Percentiles rank a stretch among this genome's conserved stretches.
phyloP scores from a whole-genome alignment of 352 stramenopile genomes.

The Phytophthora niederhauseri region DNA sequence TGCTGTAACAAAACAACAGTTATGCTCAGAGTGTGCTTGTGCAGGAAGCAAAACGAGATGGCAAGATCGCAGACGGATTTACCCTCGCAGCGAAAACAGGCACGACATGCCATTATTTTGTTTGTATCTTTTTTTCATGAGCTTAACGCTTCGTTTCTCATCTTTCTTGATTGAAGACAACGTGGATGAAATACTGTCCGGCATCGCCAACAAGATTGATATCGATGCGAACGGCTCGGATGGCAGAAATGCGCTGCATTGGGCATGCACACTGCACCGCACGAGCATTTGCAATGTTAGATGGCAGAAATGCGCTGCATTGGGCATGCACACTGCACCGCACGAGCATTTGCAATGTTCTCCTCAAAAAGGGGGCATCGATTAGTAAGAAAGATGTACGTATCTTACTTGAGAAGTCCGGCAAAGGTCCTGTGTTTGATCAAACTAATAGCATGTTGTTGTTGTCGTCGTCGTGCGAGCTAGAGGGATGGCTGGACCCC shows the following conservation, averaged over 20 bases:
- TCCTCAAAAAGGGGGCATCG: constrained; percentile 81
- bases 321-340: constrained; percentile 81
- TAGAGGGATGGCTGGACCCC: constrained; percentile 80
- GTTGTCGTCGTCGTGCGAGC: background rate
- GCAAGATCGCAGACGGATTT: constrained; percentile 67
- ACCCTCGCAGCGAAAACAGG: constrained; percentile 78
- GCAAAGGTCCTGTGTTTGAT: background rate
- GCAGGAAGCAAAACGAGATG: constrained; percentile 47
- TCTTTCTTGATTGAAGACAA: constrained; percentile 51
- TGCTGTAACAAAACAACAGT: background rate
- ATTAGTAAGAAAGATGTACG: constrained; percentile 81
- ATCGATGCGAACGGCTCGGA: constrained; percentile 79
- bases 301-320: constrained; percentile 81
- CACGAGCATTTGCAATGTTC: constrained; percentile 78
- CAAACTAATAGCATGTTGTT: background rate
- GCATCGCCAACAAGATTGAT: constrained; percentile 74
- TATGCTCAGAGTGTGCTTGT: background rate
- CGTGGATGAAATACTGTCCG: constrained; percentile 71
- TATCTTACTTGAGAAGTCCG: background rate
- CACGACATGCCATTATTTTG: background rate
- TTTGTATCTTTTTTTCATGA: background rate
- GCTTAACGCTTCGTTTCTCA: background rate
- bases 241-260: constrained; percentile 81
- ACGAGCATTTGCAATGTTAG: constrained; percentile 83
- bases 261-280: constrained; percentile 76